Conservation (phyloP, 495 filamentous ascomycete species). For the Aspergillus mulundensis region DNA sequence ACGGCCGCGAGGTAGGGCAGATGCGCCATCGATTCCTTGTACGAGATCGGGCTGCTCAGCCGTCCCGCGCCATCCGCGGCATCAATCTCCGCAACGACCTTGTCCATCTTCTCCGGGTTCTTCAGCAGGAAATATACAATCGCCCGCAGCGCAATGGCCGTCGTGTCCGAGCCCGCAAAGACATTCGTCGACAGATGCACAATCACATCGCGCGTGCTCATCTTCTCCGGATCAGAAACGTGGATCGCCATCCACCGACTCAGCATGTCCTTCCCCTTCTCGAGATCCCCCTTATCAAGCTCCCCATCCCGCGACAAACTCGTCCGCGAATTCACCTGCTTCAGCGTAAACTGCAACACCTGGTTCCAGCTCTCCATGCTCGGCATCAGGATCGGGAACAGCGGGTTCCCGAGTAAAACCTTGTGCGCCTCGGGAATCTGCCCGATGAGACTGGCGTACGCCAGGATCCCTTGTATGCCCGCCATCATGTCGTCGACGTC, state of each 20-base stretch:
- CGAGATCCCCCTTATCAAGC: not conserved
- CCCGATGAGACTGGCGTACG: constrained; percentile 10
- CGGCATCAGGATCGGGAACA: not conserved
- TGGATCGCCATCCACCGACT: constrained; percentile 1
- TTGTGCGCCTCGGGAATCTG: not conserved
- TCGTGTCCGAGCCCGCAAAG: constrained; percentile 51
- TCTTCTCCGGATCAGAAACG: not conserved
- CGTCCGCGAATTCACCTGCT: not conserved
- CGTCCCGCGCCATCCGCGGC: constrained; percentile 22
- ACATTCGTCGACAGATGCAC: constrained; percentile 28
- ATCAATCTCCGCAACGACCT: constrained; percentile 22
- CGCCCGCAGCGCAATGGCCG: constrained; percentile 43
- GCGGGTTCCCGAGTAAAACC: constrained; percentile 17
- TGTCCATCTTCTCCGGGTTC: constrained; percentile 19
- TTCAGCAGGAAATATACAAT: constrained; percentile 51
- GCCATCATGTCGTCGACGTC: constrained; percentile 31
- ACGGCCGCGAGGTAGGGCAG: constrained; percentile 49
- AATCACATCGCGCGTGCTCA: constrained; percentile 1
- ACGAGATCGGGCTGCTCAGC: constrained; percentile 25
- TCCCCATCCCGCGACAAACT: not conserved
- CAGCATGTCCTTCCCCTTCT: not conserved
- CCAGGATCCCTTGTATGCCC: constrained; percentile 23
- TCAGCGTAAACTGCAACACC: constrained; percentile 1
- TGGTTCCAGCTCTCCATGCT: constrained; percentile 4
- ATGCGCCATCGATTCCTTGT: constrained; percentile 26